Evolutionary conservation across 768 basidiomycete genomes (phyloP), one percentile per base, ranked within the genome.

Genomic region (Agaricus sinodeliciosus): DNA sequence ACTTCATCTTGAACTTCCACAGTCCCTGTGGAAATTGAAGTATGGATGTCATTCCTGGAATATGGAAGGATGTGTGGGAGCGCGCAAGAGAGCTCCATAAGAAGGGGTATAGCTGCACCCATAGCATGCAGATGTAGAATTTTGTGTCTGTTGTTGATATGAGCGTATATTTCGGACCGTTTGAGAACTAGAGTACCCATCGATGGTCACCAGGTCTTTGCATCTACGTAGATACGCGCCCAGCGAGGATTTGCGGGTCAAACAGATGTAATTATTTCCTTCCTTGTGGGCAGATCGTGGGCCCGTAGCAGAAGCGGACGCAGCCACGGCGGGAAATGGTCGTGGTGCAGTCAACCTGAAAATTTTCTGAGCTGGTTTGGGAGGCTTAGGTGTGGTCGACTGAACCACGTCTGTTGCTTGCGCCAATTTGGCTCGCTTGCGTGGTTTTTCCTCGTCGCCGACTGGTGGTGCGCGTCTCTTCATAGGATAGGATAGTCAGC

Each of bases 71-170:
- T 81, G 2, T 77, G 72, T 0, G 90, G 87, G 26, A 94, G 72
- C 18, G 89, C 84, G 4, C 84, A 76, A 11, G 78, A 69, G 12
- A 95, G 74, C 43, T 81, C 81, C 26, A 87, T 68, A 19, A 91
- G 79, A 60, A 84, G 84, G 2, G 92, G 90, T 53, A 94, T 93
- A 1, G 93, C 90, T 4, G 92, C 92, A 22, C 90, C 92, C 82
- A 94, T 86, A 5, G 89, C 92, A 55, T 78, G 81, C 41, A 94
- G 67, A 64, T 84, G 80, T 28, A 94, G 66, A 4, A 79, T 82
- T 57, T 85, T 85, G 62, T 88, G 84, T 34, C 88, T 90, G 59
- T 9, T 37, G 13, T 50, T 39, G 11, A 37, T 16, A 43, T 54
- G 49, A 57, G 46, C 34, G 22, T n/a, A 16, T 15, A 13, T 40